Conservation (phyloP, 768 basidiomycete species). For the Rhodotorula graminis region DNA sequence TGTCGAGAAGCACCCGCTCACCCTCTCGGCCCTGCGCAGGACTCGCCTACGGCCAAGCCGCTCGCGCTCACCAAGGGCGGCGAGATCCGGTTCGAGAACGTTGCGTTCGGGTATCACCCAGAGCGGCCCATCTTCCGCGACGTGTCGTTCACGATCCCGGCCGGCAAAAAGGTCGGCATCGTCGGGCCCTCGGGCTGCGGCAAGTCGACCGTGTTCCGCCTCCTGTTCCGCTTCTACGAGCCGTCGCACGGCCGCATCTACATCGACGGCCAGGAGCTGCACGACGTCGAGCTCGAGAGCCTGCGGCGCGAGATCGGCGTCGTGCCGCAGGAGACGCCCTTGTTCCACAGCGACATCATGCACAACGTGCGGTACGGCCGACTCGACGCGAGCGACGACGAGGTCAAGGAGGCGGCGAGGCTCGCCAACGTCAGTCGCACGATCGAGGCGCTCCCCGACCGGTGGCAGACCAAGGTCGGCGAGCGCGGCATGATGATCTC, state of each 20-base stretch:
- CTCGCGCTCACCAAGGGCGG: constrained; percentile 66
- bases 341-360: constrained; percentile 92
- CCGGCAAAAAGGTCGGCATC: constrained; percentile 93
- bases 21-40: constrained; percentile 50
- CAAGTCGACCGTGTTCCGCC: constrained; percentile 91
- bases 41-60: constrained; percentile 63
- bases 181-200: constrained; percentile 97
- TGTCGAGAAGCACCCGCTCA: not conserved
- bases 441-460: constrained; percentile 72
- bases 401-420: constrained; percentile 74
- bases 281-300: constrained; percentile 63
- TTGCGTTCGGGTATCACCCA: constrained; percentile 86
- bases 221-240: constrained; percentile 91
- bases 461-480: constrained; percentile 85
- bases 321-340: constrained; percentile 94
- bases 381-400: constrained; percentile 78
- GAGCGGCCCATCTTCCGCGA: constrained; percentile 83
- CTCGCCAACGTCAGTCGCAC: constrained; percentile 84
- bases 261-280: constrained; percentile 78
- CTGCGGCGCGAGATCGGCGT: constrained; percentile 77
- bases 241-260: constrained; percentile 72
- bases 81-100: constrained; percentile 85
- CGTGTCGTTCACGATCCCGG: constrained; percentile 84
- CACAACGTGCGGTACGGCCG: constrained; percentile 93
- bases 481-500: constrained; percentile 97